A percentile compares a stretch with the other conserved stretches of the same genome.
These are phyloP conservation scores for Diaporthe aspalathi DNA, from an alignment of 2,329 filamentous ascomycete species.

Conservation along the genomic window DNA sequence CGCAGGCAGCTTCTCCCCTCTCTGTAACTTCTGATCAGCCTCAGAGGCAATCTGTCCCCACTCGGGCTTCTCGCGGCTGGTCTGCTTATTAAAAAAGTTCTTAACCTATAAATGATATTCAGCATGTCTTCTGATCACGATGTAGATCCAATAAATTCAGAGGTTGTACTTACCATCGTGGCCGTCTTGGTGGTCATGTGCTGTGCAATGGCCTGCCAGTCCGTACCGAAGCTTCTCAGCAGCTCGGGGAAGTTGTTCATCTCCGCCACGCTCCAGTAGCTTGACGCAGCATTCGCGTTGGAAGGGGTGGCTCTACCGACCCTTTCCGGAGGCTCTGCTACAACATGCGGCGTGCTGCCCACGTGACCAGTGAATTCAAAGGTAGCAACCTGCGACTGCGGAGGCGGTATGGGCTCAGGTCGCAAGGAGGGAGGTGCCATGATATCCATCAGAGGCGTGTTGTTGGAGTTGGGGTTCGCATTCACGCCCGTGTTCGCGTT, in stretches of 20 bases:
- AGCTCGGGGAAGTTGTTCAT: constrained; percentile 80
- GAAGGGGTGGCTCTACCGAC: constrained; percentile 53
- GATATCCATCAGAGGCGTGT: constrained; percentile 56
- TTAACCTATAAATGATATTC: constrained; percentile 64
- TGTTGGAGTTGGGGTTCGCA: constrained; percentile 22
- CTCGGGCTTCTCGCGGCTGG: constrained; percentile 62
- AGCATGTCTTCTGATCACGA: constrained; percentile 27
- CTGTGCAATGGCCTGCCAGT: constrained; percentile 79
- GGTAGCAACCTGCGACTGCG: constrained; percentile 60
- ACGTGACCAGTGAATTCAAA: constrained; percentile 61
- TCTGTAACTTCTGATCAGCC: constrained; percentile 65
- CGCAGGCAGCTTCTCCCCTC: constrained; percentile 70
- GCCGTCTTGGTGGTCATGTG: constrained; percentile 87
- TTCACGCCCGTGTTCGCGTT: constrained; percentile 40
- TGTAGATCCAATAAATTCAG: background rate
- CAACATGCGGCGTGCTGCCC: constrained; percentile 41
- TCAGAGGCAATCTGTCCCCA: constrained; percentile 71
- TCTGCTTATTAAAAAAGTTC: constrained; percentile 76
- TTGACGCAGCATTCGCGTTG: constrained; percentile 69
- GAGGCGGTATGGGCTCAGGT: constrained; percentile 63
- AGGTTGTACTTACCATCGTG: constrained; percentile 74
- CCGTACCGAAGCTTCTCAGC: constrained; percentile 80
- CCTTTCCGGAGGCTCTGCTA: constrained; percentile 54
- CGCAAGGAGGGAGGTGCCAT: constrained; percentile 68
- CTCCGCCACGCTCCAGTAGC: constrained; percentile 90